Evolutionary conservation across 371 early-diverging fungal genomes (phyloP), one percentile per base, ranked within the genome.

Genomic region (Mucor lusitanicus): DNA sequence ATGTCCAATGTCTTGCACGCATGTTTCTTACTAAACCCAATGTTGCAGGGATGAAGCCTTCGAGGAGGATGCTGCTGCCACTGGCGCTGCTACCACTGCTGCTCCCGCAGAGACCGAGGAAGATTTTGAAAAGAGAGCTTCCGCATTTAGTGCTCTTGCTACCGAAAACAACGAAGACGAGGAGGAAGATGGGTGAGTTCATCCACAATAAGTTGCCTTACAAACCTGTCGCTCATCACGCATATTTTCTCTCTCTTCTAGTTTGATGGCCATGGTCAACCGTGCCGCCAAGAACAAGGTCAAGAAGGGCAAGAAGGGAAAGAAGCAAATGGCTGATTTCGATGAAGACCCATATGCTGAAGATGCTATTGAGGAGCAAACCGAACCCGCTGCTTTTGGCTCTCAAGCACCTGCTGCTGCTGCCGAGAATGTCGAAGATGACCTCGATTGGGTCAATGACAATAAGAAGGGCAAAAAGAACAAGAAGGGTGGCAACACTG

Each of bases 261-360:
- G 84, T 71, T 67, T 83, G 44, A 83, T 83, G 84, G 84, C 84
- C 54, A 79, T 81, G 74, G 77, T 83, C 50, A 81, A 67, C 67
- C 77, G 74, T 35, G 84, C 81, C 13, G 81, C 84, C 12, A 83
- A 83, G 39, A 79, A 70, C 63, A 83, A 83, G 60, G 78, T 77
- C 30, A 83, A 83, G 58, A 83, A 83, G 67, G 78, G 78, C 64
- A 83, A 80, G 70, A 83, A 80, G 62, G 73, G 75, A 64, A 70
- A 79, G 64, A 53, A 74, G 28, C 68, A 59, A 46, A 33, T 25
- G 6, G 70, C 59, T 21, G 65, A 62, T 11, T 75, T 73, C 12
- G 79, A 75, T 6, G 71, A 77, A 42, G 70, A 72, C 23, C 72
- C 69, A 9, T 28, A 50, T n/a, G 58, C 70, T n/a, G 8, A 53